A percentile compares a stretch with the other conserved stretches of the same genome.
Conservation (phyloP, 2,329 filamentous ascomycete species). For the Beauveria sp. region DNA sequence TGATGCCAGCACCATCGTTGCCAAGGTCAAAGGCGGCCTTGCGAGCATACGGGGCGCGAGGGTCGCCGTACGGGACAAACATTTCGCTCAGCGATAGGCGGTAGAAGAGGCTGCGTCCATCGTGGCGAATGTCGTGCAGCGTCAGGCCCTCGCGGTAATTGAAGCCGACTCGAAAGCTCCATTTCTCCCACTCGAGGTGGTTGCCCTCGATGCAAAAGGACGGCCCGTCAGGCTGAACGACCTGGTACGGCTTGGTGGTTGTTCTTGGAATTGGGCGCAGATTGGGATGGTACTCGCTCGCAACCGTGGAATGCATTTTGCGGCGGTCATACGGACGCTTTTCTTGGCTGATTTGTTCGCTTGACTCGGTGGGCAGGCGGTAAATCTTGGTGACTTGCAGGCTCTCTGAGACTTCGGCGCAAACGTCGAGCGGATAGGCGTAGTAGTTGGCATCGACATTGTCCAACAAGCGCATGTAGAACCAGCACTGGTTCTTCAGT, state of each 20-base stretch:
- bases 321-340: conserved; percentile 30
- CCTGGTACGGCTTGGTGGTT: conserved; percentile 23
- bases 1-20: conserved; percentile 56
- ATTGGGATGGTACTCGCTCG: conserved; percentile 36
- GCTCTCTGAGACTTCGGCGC: conserved; percentile 39
- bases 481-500: conserved; percentile 24
- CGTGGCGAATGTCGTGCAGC: conserved; percentile 58
- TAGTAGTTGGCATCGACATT: conserved; percentile 46
- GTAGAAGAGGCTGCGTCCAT: conserved; percentile 56
- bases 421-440: conserved; percentile 45
- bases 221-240: conserved; percentile 23
- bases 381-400: conserved; percentile 39
- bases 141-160: conserved; percentile 60
- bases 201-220: conserved; percentile 35
- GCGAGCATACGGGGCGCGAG: conserved; percentile 51
- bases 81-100: conserved; percentile 59
- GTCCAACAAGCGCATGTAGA: conserved; percentile 28
- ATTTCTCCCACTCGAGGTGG: conserved; percentile 49
- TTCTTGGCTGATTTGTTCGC: conserved; percentile 25
- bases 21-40: conserved; percentile 65
- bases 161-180: conserved; percentile 59
- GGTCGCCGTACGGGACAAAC: conserved; percentile 59
- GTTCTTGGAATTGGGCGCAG: conserved; percentile 17
- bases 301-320: conserved; percentile 28
- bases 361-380: conserved; percentile 31